These are phyloP conservation scores for Citrullus amarus DNA, from an alignment of 306 rosid genomes.

Conservation along the genomic window DNA sequence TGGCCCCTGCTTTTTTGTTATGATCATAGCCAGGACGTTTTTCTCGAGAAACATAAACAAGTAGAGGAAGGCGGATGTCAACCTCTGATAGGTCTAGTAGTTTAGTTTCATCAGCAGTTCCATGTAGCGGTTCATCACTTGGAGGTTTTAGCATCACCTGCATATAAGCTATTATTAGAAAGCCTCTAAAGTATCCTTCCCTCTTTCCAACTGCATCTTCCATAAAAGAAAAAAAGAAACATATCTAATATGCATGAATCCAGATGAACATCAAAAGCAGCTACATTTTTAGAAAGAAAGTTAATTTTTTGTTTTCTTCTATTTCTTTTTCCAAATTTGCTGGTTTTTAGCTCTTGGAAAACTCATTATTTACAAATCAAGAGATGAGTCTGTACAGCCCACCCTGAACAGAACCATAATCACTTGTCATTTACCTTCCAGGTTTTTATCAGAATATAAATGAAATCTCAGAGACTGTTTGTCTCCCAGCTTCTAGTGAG, in stretches of 20 bases:
- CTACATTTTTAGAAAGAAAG: not conserved
- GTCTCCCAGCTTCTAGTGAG: not conserved
- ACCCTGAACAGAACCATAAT: not conserved
- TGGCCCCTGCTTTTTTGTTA: conserved; percentile 95
- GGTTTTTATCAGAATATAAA: not conserved
- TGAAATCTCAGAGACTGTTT: not conserved
- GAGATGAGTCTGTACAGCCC: not conserved
- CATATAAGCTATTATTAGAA: conserved; percentile 18
- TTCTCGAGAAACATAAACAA: conserved; percentile 89
- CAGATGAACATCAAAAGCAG: not conserved
- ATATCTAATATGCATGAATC: not conserved
- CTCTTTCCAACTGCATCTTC: not conserved
- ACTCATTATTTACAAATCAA: not conserved
- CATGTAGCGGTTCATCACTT: conserved; percentile 75
- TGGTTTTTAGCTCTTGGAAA: not conserved
- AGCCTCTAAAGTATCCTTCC: not conserved
- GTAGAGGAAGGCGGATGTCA: conserved; percentile 87
- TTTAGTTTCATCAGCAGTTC: conserved; percentile 49
- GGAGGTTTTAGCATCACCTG: conserved; percentile 99
- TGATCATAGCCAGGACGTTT: conserved; percentile 97
- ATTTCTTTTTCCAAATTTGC: not conserved
- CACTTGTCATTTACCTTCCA: not conserved
- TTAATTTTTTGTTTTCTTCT: not conserved
- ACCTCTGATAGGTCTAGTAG: conserved; percentile 55
- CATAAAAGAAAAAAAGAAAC: not conserved